Conservation (phyloP, 768 basidiomycete species). For the Amanita pallidorosea region DNA sequence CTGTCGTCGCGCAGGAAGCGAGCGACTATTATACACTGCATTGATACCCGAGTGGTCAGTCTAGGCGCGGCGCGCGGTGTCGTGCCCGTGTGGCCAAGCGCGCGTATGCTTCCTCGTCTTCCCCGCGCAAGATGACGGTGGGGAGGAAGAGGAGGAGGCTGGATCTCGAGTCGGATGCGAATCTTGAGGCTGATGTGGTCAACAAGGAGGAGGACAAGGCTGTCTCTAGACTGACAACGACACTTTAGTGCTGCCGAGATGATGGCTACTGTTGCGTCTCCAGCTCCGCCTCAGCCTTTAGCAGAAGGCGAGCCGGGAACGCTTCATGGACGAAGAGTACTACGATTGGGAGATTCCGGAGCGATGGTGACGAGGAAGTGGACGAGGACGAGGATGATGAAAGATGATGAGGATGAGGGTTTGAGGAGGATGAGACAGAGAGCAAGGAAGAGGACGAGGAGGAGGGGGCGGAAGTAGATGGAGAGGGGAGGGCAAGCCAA, state of each 20-base stretch:
- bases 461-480: not conserved
- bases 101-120: too few species aligned
- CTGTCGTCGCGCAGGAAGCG: slow-evolving; percentile 15
- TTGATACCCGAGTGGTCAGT: slow-evolving; percentile 11
- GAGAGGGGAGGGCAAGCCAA: not conserved
- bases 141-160: not conserved
- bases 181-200: not conserved
- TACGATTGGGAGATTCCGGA: slow-evolving; percentile 13
- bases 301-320: slow-evolving; percentile 2
- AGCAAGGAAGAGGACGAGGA: not conserved
- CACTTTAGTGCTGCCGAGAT: not conserved
- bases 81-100: not conserved
- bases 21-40: slow-evolving; percentile 13
- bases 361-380: slow-evolving; percentile 10
- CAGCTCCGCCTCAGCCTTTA: not conserved
- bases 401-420: slow-evolving; percentile 10
- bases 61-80: not conserved
- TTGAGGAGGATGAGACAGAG: slow-evolving; percentile 9
- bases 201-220: not conserved
- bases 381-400: too few species aligned
- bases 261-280: not conserved
- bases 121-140: too few species aligned
- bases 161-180: not conserved
- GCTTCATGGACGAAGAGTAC: slow-evolving; percentile 14
- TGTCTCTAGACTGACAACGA: not conserved